Evolutionary conservation across 2,329 filamentous ascomycete genomes (phyloP), one percentile per base, ranked within the genome.

Genomic region (Epichloe brachyelytri): DNA sequence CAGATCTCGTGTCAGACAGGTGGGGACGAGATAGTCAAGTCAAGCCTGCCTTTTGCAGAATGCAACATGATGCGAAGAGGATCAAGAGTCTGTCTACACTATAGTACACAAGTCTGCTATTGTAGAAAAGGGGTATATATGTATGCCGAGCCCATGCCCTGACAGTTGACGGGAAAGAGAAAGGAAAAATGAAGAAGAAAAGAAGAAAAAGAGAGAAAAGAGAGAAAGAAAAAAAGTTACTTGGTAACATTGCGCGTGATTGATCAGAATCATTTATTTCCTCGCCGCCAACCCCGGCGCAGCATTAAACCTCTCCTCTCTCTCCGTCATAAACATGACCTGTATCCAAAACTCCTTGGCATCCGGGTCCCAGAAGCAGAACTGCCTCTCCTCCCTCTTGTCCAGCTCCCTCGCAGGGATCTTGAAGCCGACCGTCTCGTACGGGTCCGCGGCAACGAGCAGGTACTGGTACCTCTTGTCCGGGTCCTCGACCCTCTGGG

Each of bases 341-440:
- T 97, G 93, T 40, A 96, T 80, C 88, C 89, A 97, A 65, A 94
- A 98, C 73, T 97, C 91, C 75, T 94, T 95, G 56, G 85, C 82
- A 67, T 98, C 93, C 54, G 85, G 83, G 69, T 98, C 93, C 75
- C 90, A 98, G 83, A 90, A 97, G 50, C 81, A 85, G 78, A 91
- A 98, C 68, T 90, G 93, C 62, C 84, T 79, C 52, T 87, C 90
- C 58, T 94, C 89, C 22, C 86, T 78, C 60, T 89, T 80, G 71
- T 98, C 93, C 53, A 98, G 82, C 74, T 97, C 93, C 53, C 88
- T 77, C 5, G 90, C 88, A 67, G 95, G 93, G 51, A 98, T 75
- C 76, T 98, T 98, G 69, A 98, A 97, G 4, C 81, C 88, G 66
- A 91, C 94, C 2, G 89, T 97, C 79, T 98, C 91, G 71, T 98